phyloP scores from a whole-genome alignment of 371 early-diverging fungal species.

The Mucor ambiguus region DNA sequence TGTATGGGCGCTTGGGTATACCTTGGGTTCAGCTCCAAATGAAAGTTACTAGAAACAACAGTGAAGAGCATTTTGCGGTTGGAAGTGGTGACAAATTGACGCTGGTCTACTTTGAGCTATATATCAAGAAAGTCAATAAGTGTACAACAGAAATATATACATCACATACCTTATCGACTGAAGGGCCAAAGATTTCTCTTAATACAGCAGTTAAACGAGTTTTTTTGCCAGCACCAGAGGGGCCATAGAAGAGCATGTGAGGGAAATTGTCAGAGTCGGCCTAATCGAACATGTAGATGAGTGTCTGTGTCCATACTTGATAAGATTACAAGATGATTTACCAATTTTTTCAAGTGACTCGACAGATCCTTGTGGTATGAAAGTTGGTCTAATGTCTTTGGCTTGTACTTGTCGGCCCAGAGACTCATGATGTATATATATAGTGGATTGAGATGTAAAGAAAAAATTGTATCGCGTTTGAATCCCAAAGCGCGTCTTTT shows the following conservation, averaged over 20 bases:
- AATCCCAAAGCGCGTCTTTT: slow-evolving; percentile 3
- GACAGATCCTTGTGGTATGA: slow-evolving; percentile 82
- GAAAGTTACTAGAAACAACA: slow-evolving; percentile 90
- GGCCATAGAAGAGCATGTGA: slow-evolving; percentile 97
- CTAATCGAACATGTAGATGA: slow-evolving; percentile 36
- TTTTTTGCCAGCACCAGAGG: slow-evolving; percentile 97
- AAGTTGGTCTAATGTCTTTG: slow-evolving; percentile 84
- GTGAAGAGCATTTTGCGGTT: slow-evolving; percentile 84
- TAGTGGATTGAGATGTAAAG: neutral
- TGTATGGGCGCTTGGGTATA: slow-evolving; percentile 28
- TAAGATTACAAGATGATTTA: slow-evolving; percentile 22
- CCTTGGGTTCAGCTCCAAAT: slow-evolving; percentile 93
- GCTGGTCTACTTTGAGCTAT: slow-evolving; percentile 88
- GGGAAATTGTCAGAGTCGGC: slow-evolving; percentile 87
- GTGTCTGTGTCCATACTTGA: too few species aligned
- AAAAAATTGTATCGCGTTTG: neutral
- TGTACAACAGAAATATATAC: neutral
- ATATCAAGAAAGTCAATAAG: neutral
- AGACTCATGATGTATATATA: slow-evolving; percentile 67
- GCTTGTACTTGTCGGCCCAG: slow-evolving; percentile 98
- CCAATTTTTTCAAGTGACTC: slow-evolving; percentile 77
- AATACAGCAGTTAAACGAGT: slow-evolving; percentile 90
- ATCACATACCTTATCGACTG: slow-evolving; percentile 86
- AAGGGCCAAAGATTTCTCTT: slow-evolving; percentile 88
- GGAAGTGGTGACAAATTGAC: slow-evolving; percentile 83